Base-by-base conservation (phyloP, 352 stramenopile genomes). In the Pythium rishiriense region DNA sequence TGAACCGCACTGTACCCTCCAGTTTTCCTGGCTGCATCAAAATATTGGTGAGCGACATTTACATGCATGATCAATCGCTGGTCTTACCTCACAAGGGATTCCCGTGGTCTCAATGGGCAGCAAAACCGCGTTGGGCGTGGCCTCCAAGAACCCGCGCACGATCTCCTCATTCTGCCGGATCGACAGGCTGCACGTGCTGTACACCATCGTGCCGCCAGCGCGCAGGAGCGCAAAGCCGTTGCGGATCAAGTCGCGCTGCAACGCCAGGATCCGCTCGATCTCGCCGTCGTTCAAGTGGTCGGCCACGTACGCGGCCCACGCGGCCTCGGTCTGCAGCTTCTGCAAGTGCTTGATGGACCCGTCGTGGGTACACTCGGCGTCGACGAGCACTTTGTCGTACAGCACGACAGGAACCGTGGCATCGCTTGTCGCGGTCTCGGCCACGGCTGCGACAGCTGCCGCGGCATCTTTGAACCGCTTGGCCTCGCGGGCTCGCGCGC, bases 341-440 rank as follows among this genome's bases (percentile, higher is more conserved):
- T 88, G 73, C 45, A 93, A 66, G 71, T 98, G 96, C 45, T 87
- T 85, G 28, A 98, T 82, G 1, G 93, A 98, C 28, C 96, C 94
- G 75, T 99, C 96, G 54, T 97, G 96, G 21, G 90, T 98, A 69
- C 96, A 99, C 73, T 98, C 94, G 28, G 94, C 96, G 80, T 99
- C 96, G 4, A 99, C 93, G 29, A 99, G 78, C 12, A 99, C 93
- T 58, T 93, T 90, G 70, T 99, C 93, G 74, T 97, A 98, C 39
- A 87, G 63, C 28, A 78, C 37, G 15, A 4, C 37, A 1, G 11
- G 37, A 2, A 6, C 37, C 14, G 37, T n/a, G 14, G 37, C 43
- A 0, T 21, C 24, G 28, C 22, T 28, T n/a, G 6, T 22, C 37
- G n/a, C 1, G 6, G 15, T 14, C 28, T 50, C 25, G 3, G 6